Evolutionary conservation across 805 yeast species (phyloP), one percentile per base, ranked within the genome.

Genomic region (Metschnikowia vanudenii): DNA sequence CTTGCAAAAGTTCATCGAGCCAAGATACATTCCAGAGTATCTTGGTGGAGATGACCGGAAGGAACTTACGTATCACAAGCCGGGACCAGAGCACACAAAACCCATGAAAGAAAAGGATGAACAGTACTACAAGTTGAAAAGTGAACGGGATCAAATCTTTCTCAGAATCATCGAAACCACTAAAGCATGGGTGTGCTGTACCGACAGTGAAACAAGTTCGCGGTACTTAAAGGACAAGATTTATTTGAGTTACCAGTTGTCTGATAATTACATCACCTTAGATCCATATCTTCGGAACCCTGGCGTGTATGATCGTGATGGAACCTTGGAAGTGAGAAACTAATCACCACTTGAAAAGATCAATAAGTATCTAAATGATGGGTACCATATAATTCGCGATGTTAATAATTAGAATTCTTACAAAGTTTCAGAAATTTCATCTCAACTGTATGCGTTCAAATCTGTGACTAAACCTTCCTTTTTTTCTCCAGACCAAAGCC

Each of bases 271-370:
- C 67, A 75, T 79, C 60, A 63, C 69, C 40, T 65, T 88, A 45
- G 98, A 94, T 60, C 92, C 94, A 1, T 90, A 85, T 54, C 65
- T 89, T 40, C 82, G 99, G 65, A 81, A 85, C 36, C 82, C 90
- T 53, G 81, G 90, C 33, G 69, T 82, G 34, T 88, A 81, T 60
- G 99, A 94, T 66, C 79, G 96, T 58, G 72, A 77, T 46, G 91
- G 94, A n/a, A 52, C 65, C 19, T 62, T 81, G 47, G 53, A 46
- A 26, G 26, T 64, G 28, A 37, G 45, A 31, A 55, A 53, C 28
- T 55, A 41, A 32, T 20, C 34, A 8, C 9, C 33, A 8, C 17
- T 7, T 14, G 17, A 8, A 26, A 26, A 26, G 7, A 26, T 29
- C 14, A 31, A 31, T 10, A 6, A 4, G n/a, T 12, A 14, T 7